Evolutionary conservation across 352 stramenopile species (phyloP).

Genomic region (Phytophthora macrochlamydospora): DNA sequence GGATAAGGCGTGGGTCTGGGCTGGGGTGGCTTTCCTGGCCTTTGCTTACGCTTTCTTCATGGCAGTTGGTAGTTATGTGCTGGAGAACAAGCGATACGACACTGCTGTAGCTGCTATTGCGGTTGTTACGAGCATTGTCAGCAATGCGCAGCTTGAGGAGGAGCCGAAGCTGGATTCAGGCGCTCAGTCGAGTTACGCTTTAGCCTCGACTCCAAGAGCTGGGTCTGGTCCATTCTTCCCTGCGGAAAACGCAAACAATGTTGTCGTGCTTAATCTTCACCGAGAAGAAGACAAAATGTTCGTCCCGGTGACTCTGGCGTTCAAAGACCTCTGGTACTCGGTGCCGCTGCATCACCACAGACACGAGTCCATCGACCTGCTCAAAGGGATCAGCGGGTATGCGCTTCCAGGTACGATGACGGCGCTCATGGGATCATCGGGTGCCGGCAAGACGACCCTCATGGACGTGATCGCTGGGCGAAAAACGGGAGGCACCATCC

Average conservation of each 20-base stretch:
- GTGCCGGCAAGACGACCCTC: slow-evolving; percentile 76
- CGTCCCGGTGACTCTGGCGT: slow-evolving; percentile 35
- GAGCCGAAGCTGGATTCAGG: slow-evolving; percentile 7
- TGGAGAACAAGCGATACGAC: slow-evolving; percentile 38
- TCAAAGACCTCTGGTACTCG: slow-evolving; percentile 41
- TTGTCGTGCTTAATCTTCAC: slow-evolving; percentile 18
- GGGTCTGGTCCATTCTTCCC: not conserved
- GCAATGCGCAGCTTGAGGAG: slow-evolving; percentile 12
- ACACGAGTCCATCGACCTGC: slow-evolving; percentile 55
- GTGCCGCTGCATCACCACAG: slow-evolving; percentile 20
- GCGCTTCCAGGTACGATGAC: slow-evolving; percentile 45
- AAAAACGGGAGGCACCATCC: slow-evolving; percentile 78
- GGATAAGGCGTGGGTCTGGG: slow-evolving; percentile 32
- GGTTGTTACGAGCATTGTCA: slow-evolving; percentile 10
- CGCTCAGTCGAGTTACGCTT: slow-evolving; percentile 10
- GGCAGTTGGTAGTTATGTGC: slow-evolving; percentile 16
- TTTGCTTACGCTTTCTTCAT: slow-evolving; percentile 34
- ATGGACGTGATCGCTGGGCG: slow-evolving; percentile 74
- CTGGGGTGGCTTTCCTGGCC: slow-evolving; percentile 23
- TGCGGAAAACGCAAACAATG: not conserved
- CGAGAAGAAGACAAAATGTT: slow-evolving; percentile 15
- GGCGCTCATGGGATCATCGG: slow-evolving; percentile 57
- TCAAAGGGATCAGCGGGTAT: slow-evolving; percentile 71
- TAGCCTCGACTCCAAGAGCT: slow-evolving; percentile 17
- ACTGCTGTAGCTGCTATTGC: slow-evolving; percentile 9